Evolutionary conservation across 1,284 basidiomycete genomes (phyloP).

Genomic region (Athelia psychrophila): DNA sequence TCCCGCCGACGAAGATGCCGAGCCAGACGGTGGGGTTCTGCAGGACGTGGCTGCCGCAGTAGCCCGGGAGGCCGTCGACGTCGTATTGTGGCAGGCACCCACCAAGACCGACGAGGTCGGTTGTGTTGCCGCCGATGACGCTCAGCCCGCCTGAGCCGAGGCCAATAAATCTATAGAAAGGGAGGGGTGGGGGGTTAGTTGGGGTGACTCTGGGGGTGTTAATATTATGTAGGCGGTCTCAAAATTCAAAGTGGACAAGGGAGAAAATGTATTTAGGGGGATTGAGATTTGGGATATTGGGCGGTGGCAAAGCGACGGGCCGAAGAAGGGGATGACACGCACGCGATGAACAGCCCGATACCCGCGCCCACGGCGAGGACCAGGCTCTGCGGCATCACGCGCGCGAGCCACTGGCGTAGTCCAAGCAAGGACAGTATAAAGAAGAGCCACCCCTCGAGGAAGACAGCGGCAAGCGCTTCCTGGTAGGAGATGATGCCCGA

Average conservation of each 20-base stretch:
- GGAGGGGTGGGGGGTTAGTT: not conserved
- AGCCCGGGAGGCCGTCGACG: constrained; percentile 43
- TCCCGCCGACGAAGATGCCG: constrained; percentile 86
- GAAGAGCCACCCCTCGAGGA: constrained; percentile 90
- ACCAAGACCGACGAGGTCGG: constrained; percentile 78
- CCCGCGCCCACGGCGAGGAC: constrained; percentile 84
- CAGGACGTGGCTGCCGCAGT: constrained; percentile 68
- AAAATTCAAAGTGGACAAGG: not conserved
- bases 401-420: constrained; percentile 87
- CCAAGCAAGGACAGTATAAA: constrained; percentile 80
- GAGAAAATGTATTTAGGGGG: too few relatives aligned
- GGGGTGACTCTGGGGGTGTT: too few relatives aligned
- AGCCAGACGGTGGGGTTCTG: constrained; percentile 83
- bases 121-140: constrained; percentile 74
- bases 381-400: constrained; percentile 86
- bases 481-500: constrained; percentile 74
- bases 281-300: too few relatives aligned
- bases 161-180: constrained; percentile 60
- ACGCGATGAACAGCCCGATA: constrained; percentile 85
- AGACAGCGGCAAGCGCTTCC: constrained; percentile 86
- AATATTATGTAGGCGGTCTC: constrained; percentile 1
- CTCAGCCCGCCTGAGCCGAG: constrained; percentile 69
- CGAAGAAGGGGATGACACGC: too few relatives aligned
- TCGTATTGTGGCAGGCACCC: constrained; percentile 59
- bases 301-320: too few relatives aligned